Conservation (phyloP, 1,284 basidiomycete species). For the Puccinia hordei region DNA sequence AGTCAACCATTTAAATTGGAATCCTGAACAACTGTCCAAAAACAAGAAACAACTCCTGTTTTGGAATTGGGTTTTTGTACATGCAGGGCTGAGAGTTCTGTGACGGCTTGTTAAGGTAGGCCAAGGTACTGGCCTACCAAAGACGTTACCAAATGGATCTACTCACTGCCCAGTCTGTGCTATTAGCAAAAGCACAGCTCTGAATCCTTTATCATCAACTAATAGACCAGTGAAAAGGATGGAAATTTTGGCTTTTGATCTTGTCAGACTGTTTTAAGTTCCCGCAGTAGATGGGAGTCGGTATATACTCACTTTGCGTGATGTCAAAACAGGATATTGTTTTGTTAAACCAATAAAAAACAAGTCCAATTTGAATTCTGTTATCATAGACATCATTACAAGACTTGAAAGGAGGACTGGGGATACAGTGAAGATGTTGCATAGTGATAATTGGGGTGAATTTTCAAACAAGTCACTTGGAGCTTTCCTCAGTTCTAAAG, state of each 20-base stretch:
- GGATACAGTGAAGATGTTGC: neutral
- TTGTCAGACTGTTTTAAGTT: neutral
- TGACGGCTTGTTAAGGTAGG: neutral
- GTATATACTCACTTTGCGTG: neutral
- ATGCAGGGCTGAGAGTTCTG: neutral
- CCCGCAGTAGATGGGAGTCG: too few species aligned
- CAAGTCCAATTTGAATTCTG: neutral
- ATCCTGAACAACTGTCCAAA: neutral
- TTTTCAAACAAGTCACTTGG: neutral
- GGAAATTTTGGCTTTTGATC: neutral
- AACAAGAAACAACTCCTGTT: neutral
- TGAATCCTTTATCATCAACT: neutral
- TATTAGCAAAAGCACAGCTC: neutral
- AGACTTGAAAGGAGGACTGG: neutral
- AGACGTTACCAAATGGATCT: neutral
- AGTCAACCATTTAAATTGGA: neutral
- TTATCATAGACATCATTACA: neutral
- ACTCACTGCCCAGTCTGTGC: constrained; percentile 2
- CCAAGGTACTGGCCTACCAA: neutral
- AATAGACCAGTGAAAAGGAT: neutral
- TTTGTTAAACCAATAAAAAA: neutral
- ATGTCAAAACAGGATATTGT: neutral
- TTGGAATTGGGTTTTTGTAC: constrained; percentile 6
- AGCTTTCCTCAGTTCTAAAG: neutral
- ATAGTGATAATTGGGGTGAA: constrained; percentile 21